Percentiles rank a stretch among this genome's conserved stretches.
Conservation (phyloP, 202 grass and related monocot species). For the Brachypodium distachyon region DNA sequence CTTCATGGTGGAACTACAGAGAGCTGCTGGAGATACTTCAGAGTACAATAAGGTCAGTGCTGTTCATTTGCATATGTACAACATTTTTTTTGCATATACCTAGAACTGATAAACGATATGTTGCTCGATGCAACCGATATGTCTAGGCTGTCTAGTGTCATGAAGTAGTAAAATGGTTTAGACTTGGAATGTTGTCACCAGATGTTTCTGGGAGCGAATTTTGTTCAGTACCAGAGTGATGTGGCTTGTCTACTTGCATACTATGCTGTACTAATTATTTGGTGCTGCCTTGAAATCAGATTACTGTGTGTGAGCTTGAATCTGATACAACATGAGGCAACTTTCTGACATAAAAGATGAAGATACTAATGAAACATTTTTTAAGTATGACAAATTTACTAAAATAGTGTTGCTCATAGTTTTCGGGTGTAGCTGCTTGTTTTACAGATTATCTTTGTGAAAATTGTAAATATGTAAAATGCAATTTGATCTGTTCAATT, state of each 20-base stretch:
- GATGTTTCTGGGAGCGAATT: neutral
- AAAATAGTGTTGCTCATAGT: neutral
- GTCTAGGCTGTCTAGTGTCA: neutral
- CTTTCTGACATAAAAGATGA: neutral
- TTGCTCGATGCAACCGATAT: neutral
- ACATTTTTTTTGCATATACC: neutral
- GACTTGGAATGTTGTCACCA: neutral
- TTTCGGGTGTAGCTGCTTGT: neutral
- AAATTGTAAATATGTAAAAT: conserved; percentile 4
- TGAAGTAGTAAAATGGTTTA: neutral
- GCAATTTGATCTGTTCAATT: conserved; percentile 1
- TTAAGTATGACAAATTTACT: neutral
- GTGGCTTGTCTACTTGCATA: too few species aligned
- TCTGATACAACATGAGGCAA: neutral
- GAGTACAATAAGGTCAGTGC: conserved; percentile 77
- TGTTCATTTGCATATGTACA: neutral
- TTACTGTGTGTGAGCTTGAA: neutral
- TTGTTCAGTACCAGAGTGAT: neutral
- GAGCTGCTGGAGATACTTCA: conserved; percentile 62
- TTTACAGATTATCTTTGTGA: neutral
- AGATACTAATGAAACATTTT: neutral
- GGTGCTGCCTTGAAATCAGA: neutral
- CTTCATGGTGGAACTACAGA: conserved; percentile 88
- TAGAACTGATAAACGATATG: neutral
- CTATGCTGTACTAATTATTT: neutral